Conservation (phyloP, 78 protist genomes). For the Speleostelium caveatum region DNA sequence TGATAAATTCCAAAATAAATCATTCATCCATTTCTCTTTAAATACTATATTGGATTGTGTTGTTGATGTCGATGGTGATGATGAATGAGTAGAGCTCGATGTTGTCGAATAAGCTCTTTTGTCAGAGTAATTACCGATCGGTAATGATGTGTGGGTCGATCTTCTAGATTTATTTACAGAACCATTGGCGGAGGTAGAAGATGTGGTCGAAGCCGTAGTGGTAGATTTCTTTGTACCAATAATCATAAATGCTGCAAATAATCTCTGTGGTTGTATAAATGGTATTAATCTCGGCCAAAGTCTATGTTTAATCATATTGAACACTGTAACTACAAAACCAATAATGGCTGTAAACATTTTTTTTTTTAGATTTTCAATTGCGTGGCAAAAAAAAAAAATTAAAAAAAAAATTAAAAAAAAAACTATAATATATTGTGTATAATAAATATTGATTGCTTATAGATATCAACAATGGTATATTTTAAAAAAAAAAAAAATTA, state of each 20-base stretch:
- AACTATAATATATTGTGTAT: too few species aligned
- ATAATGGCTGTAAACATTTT: not conserved
- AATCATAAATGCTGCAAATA: constrained; percentile 47
- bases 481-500: too few species aligned
- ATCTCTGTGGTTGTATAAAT: constrained; percentile 45
- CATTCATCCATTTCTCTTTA: constrained; percentile 33
- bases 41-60: not conserved
- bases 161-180: not conserved
- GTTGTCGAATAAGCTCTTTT: not conserved
- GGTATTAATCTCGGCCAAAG: constrained; percentile 4
- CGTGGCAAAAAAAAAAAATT: too few species aligned
- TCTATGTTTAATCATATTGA: constrained; percentile 43
- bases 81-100: not conserved
- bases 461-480: too few species aligned
- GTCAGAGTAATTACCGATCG: not conserved
- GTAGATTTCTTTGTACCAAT: not conserved
- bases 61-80: not conserved
- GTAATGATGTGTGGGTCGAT: constrained; percentile 2
- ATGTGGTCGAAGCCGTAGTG: not conserved
- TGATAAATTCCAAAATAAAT: constrained; percentile 55
- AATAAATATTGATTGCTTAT: too few species aligned
- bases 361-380: too few species aligned
- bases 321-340: constrained; percentile 16
- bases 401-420: too few species aligned
- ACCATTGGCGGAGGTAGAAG: not conserved